phyloP scores from a whole-genome alignment of 257 asterid genomes.

The Lycium barbarum region DNA sequence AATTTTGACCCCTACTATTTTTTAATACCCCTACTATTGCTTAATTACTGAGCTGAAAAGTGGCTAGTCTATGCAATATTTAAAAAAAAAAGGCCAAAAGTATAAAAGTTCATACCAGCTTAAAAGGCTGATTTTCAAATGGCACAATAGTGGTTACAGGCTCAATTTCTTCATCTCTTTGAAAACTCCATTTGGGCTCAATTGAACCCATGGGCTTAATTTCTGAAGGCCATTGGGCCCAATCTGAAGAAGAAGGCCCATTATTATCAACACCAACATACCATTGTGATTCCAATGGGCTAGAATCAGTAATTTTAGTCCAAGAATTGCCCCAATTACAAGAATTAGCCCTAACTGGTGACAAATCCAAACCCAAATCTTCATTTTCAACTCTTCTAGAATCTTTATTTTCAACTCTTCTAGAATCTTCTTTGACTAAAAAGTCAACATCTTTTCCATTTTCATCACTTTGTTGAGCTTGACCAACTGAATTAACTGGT shows the following conservation, averaged over 20 bases:
- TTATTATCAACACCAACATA: constrained; percentile 25
- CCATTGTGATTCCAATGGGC: background rate
- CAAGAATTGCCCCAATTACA: background rate
- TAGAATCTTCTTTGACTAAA: background rate
- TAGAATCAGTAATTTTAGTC: background rate
- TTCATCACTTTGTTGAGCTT: background rate
- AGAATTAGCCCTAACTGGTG: too few relatives aligned
- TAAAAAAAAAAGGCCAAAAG: too few relatives aligned
- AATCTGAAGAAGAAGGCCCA: constrained; percentile 27
- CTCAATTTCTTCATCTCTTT: constrained; percentile 26
- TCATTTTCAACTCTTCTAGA: background rate
- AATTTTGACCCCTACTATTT: too few relatives aligned
- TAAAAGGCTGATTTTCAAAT: constrained; percentile 26
- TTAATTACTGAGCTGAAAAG: too few relatives aligned
- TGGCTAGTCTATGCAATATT: too few relatives aligned
- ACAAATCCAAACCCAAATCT: background rate
- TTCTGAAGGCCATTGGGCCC: background rate
- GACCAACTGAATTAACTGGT: constrained; percentile 29
- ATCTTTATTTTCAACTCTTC: constrained; percentile 13
- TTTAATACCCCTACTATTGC: too few relatives aligned
- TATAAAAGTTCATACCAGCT: constrained; percentile 30
- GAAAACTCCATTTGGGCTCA: constrained; percentile 12
- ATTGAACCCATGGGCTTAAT: background rate
- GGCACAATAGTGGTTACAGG: constrained; percentile 29
- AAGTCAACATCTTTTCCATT: background rate